Evolutionary conservation across 2,329 filamentous ascomycete genomes (phyloP).

Genomic region (Alternaria dauci): DNA sequence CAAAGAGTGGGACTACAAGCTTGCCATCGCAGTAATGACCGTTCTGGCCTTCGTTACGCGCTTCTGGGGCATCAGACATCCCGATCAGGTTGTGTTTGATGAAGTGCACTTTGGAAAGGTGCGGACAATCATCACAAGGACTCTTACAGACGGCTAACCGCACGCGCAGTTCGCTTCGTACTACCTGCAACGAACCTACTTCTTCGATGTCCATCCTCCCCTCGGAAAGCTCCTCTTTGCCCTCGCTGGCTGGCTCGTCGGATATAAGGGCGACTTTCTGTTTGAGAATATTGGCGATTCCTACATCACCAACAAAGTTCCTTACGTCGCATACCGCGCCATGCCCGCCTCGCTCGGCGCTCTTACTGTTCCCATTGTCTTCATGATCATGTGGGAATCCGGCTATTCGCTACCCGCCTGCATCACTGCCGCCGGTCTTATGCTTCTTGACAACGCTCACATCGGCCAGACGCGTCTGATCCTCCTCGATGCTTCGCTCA

Average conservation of each 20-base stretch:
- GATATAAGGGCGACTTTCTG: constrained; percentile 95
- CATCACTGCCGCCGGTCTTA: constrained; percentile 81
- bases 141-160: constrained; percentile 27
- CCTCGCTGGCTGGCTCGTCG: constrained; percentile 95
- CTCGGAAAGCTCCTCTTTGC: constrained; percentile 98
- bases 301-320: constrained; percentile 95
- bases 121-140: constrained; percentile 36
- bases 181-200: constrained; percentile 96
- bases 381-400: constrained; percentile 99
- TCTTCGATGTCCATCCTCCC: constrained; percentile 99
- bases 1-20: constrained; percentile 84
- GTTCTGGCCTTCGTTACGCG: constrained; percentile 85
- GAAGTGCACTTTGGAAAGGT: constrained; percentile 99
- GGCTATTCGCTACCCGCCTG: constrained; percentile 95
- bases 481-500: constrained; percentile 89
- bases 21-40: constrained; percentile 80
- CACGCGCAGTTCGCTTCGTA: constrained; percentile 63
- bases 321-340: constrained; percentile 94
- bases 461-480: constrained; percentile 96
- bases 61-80: constrained; percentile 96
- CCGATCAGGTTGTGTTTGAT: constrained; percentile 96
- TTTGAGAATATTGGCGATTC: constrained; percentile 99
- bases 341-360: constrained; percentile 92
- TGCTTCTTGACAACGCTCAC: constrained; percentile 97
- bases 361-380: constrained; percentile 91